Conservation (phyloP, 139 green algal genomes). For the Coelastrella sp. region DNA sequence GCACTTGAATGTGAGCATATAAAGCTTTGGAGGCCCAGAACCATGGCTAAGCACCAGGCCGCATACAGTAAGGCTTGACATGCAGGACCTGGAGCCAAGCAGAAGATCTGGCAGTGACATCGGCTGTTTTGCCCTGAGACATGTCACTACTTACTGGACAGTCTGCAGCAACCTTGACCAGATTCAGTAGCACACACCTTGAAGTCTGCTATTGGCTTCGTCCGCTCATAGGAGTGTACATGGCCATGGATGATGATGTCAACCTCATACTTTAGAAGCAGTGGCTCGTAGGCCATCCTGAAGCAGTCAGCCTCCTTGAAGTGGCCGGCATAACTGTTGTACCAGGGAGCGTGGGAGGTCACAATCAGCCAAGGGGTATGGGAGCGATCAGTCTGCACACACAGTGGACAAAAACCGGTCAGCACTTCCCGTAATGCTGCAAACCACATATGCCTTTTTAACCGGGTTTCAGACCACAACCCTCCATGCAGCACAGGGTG, state of each 20-base stretch:
- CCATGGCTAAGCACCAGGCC: no score
- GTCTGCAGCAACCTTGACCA: background rate
- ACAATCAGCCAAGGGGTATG: conserved; percentile 13
- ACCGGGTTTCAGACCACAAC: conserved; percentile 44
- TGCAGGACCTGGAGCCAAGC: no score
- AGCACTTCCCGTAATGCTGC: no score
- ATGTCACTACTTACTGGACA: background rate
- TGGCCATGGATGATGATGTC: conserved; percentile 41
- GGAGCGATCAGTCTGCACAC: conserved; percentile 4
- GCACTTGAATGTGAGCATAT: no score
- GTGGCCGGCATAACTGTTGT: conserved; percentile 32
- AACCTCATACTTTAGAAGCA: conserved; percentile 26
- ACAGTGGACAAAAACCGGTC: no score
- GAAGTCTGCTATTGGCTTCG: conserved; percentile 36
- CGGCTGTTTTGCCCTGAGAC: background rate
- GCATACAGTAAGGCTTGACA: no score
- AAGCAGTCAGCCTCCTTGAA: conserved; percentile 50
- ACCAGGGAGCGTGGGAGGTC: conserved; percentile 83
- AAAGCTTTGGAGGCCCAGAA: no score
- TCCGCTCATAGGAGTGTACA: conserved; percentile 45
- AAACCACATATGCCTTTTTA: no score
- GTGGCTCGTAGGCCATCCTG: conserved; percentile 30
- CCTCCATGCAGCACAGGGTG: background rate
- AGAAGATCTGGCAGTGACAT: background rate
- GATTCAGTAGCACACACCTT: background rate